Conservation (phyloP, 306 rosid species). For the Trifolium subterraneum region DNA sequence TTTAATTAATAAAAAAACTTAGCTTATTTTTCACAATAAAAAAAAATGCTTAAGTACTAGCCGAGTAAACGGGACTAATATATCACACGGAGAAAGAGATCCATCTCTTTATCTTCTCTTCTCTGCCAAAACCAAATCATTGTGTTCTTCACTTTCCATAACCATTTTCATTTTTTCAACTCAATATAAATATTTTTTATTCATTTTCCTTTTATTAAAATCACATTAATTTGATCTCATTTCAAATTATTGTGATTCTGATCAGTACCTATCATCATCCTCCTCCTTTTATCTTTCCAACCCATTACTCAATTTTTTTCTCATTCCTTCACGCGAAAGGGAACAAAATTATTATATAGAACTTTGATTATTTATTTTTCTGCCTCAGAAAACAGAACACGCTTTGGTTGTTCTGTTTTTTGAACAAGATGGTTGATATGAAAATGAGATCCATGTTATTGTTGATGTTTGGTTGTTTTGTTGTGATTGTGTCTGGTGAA, state of each 20-base stretch:
- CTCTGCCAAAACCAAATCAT: neutral
- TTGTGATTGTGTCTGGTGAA: constrained; percentile 63
- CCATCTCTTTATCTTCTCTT: neutral
- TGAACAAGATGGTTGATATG: neutral
- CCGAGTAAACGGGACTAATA: neutral
- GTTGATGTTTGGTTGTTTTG: constrained; percentile 50
- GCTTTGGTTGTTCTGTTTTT: too few species aligned
- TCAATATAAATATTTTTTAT: too few species aligned
- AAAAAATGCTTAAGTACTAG: neutral
- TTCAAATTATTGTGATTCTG: neutral
- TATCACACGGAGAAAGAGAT: neutral
- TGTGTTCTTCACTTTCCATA: neutral
- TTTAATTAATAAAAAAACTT: too few species aligned
- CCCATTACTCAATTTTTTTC: neutral
- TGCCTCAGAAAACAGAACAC: too few species aligned
- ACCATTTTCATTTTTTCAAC: neutral
- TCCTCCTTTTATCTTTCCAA: too few species aligned
- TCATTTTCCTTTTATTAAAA: too few species aligned
- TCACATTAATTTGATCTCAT: neutral
- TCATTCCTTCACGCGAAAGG: constrained; percentile 32
- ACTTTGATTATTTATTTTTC: constrained; percentile 15
- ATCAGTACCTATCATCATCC: neutral
- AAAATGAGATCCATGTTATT: constrained; percentile 50
- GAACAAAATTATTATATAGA: constrained; percentile 8
- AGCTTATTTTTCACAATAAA: too few species aligned